These are phyloP conservation scores for Penicillium tannophilum DNA, from an alignment of 495 filamentous ascomycete species.

Conservation along the genomic window DNA sequence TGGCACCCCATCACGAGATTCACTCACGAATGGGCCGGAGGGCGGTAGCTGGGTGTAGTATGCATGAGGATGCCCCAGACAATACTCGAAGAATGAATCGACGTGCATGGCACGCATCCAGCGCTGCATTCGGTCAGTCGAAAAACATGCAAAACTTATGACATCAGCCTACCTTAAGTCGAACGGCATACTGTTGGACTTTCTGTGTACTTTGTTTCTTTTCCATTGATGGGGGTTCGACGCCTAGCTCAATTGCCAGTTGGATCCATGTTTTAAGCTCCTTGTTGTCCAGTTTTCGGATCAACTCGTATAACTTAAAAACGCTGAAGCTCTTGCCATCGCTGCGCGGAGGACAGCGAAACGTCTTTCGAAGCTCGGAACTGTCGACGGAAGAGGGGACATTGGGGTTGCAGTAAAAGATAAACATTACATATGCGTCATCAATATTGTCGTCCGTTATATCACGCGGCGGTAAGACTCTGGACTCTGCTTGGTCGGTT, in stretches of 20 bases:
- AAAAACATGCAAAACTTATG: background rate
- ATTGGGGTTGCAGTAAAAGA: slow-evolving; percentile 88
- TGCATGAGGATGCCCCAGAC: slow-evolving; percentile 73
- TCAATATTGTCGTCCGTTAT: slow-evolving; percentile 77
- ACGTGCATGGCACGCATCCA: slow-evolving; percentile 99
- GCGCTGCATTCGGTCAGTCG: slow-evolving; percentile 54
- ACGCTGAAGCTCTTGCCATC: slow-evolving; percentile 92
- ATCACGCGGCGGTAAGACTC: slow-evolving; percentile 64
- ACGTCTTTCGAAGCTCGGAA: slow-evolving; percentile 72
- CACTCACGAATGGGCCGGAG: slow-evolving; percentile 59
- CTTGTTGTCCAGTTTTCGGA: slow-evolving; percentile 77
- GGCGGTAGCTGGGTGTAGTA: slow-evolving; percentile 86
- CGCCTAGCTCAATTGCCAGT: slow-evolving; percentile 83
- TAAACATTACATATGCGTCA: slow-evolving; percentile 84
- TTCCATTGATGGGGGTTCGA: slow-evolving; percentile 79
- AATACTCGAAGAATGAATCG: slow-evolving; percentile 94
- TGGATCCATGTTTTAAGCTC: slow-evolving; percentile 98
- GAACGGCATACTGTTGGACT: slow-evolving; percentile 94
- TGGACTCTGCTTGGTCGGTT: slow-evolving; percentile 38
- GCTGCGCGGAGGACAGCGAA: slow-evolving; percentile 83
- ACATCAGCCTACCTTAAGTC: slow-evolving; percentile 71
- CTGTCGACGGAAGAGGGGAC: slow-evolving; percentile 73
- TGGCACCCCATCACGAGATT: slow-evolving; percentile 80
- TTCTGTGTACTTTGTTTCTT: slow-evolving; percentile 96
- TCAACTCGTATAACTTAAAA: slow-evolving; percentile 78